These are phyloP conservation scores for Apiotrichum brassicae DNA, from an alignment of 1,284 basidiomycete species.

Conservation along the genomic window DNA sequence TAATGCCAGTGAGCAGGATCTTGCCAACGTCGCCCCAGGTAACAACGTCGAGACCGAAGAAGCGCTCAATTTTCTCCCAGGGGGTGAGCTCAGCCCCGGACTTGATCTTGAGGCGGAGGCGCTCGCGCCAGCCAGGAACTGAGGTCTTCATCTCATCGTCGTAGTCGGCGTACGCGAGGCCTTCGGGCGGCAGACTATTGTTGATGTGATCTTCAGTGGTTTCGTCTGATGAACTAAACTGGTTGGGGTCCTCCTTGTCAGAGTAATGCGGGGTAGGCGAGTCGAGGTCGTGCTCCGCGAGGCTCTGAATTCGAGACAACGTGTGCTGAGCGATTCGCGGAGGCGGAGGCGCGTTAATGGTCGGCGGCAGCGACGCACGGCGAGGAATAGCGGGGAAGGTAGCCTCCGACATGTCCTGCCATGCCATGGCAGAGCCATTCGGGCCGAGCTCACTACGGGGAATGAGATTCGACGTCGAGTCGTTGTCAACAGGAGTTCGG, in stretches of 20 bases:
- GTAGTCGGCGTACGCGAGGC: conserved; percentile 8
- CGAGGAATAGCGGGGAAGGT: conserved; percentile 6
- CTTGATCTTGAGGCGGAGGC: conserved; percentile 14
- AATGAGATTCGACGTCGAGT: conserved; percentile 11
- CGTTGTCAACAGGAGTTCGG: conserved; percentile 7
- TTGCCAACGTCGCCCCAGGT: conserved; percentile 44
- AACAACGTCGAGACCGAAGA: conserved; percentile 44
- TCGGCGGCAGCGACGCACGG: conserved; percentile 25
- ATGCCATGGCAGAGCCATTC: not conserved
- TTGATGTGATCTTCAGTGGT: not conserved
- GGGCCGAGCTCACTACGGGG: not conserved
- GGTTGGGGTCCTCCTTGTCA: not conserved
- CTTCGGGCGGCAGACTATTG: not conserved
- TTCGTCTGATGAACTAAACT: conserved; percentile 3
- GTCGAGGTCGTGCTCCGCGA: conserved; percentile 36
- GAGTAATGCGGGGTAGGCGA: not conserved
- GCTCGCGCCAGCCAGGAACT: conserved; percentile 11
- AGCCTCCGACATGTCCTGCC: not conserved
- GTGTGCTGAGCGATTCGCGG: conserved; percentile 10
- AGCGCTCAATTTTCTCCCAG: conserved; percentile 22
- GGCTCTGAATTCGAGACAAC: conserved; percentile 38
- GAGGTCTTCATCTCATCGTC: not conserved
- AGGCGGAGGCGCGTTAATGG: conserved; percentile 6
- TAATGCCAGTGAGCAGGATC: conserved; percentile 45
- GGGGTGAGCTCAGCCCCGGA: conserved; percentile 9